Percentiles rank a stretch among this genome's conserved stretches.
These are phyloP conservation scores for Chlorella sp. DNA, from an alignment of 139 green algal species.

Conservation along the genomic window DNA sequence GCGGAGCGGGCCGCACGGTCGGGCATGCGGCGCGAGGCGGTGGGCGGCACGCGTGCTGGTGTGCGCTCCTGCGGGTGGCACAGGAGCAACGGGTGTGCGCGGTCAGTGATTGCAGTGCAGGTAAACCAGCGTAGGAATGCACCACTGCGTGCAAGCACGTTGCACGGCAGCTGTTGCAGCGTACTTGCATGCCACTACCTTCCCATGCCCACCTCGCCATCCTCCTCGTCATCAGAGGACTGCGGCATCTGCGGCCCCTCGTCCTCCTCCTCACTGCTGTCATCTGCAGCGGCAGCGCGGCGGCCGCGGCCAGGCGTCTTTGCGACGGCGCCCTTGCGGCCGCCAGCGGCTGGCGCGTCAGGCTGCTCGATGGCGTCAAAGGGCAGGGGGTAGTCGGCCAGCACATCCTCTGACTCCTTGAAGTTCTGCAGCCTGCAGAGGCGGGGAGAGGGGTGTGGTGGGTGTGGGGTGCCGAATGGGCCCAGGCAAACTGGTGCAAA, in stretches of 20 bases:
- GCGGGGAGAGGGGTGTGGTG: no score
- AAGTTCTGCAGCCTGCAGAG: constrained; percentile 1
- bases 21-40: constrained; percentile 16
- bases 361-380: constrained; percentile 8
- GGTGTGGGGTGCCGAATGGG: no score
- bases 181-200: no score
- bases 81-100: neutral
- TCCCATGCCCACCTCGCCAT: neutral
- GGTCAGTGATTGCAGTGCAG: neutral
- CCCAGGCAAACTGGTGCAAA: no score
- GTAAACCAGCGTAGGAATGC: no score
- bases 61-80: neutral
- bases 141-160: no score
- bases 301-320: constrained; percentile 12
- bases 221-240: neutral
- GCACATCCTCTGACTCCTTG: neutral
- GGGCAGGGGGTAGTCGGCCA: constrained; percentile 23
- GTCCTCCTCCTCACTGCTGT: neutral
- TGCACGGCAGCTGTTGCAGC: no score
- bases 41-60: constrained; percentile 11
- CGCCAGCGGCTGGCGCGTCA: neutral
- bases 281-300: neutral
- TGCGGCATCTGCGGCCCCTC: constrained; percentile 20
- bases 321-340: constrained; percentile 1
- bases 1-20: constrained; percentile 16